Conservation (phyloP, 2,329 filamentous ascomycete genomes). For the Alternaria brassicicola region DNA sequence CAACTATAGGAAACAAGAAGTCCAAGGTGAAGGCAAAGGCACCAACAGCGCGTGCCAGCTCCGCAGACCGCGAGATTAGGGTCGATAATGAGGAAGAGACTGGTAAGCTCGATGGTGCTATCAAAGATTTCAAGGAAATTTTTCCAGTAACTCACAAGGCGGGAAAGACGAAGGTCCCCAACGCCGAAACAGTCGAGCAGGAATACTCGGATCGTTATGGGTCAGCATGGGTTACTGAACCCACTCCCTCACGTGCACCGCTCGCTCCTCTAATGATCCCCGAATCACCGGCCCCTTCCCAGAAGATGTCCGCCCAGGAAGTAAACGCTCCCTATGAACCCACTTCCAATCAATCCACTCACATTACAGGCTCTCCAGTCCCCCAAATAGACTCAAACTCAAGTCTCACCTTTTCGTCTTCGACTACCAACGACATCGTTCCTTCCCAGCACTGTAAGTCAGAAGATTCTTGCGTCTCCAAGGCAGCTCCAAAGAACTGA, state of each 20-base stretch:
- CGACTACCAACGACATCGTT: neutral
- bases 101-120: conserved; percentile 21
- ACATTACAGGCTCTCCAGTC: neutral
- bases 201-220: neutral
- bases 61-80: neutral
- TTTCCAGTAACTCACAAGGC: conserved; percentile 24
- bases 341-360: conserved; percentile 4
- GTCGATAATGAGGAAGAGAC: neutral
- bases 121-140: conserved; percentile 8
- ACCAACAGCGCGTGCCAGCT: too few species aligned
- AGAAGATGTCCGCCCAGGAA: conserved; percentile 11
- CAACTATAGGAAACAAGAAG: neutral
- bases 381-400: neutral
- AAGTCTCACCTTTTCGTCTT: neutral
- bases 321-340: neutral
- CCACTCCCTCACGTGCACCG: neutral
- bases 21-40: conserved; percentile 8
- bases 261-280: neutral
- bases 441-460: conserved; percentile 4
- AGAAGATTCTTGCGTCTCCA: neutral
- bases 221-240: conserved; percentile 13
- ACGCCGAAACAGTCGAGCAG: neutral
- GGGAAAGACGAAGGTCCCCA: conserved; percentile 6
- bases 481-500: neutral
- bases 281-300: conserved; percentile 1